Evolutionary conservation across 2,329 filamentous ascomycete genomes (phyloP).

Genomic region (Neonectria ditissima): DNA sequence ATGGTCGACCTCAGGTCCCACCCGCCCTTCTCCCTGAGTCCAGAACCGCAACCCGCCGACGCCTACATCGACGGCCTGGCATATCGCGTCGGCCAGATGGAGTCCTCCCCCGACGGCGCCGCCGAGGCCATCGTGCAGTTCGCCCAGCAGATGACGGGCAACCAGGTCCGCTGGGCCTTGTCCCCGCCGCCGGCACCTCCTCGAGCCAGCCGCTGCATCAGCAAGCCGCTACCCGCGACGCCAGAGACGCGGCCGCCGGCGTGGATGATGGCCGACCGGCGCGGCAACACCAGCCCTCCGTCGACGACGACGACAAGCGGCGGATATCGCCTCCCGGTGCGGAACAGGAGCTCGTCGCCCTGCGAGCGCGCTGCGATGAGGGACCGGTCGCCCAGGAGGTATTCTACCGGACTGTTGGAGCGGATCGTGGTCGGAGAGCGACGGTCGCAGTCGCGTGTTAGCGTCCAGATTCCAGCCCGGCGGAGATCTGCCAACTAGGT

Average conservation of each 20-base stretch:
- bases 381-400: constrained; percentile 1
- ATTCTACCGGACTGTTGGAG: background rate
- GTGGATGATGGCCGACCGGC: constrained; percentile 24
- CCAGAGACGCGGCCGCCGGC: constrained; percentile 43
- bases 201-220: constrained; percentile 23
- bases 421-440: background rate
- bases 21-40: constrained; percentile 25
- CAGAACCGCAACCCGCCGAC: constrained; percentile 21
- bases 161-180: constrained; percentile 6
- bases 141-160: constrained; percentile 30
- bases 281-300: background rate
- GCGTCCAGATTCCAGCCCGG: constrained; percentile 7
- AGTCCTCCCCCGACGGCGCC: constrained; percentile 42
- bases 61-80: constrained; percentile 46
- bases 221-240: constrained; percentile 49
- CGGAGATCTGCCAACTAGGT: background rate
- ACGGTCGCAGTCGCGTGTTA: background rate
- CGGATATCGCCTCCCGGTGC: background rate
- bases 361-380: constrained; percentile 3
- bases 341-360: constrained; percentile 3
- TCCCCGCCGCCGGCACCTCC: background rate
- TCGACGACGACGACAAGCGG: background rate
- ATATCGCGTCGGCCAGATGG: constrained; percentile 50
- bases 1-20: constrained; percentile 37
- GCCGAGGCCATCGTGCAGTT: constrained; percentile 45